These are phyloP conservation scores for Trypanosomatidae sp. DNA, from an alignment of 208 protist species.

Conservation along the genomic window DNA sequence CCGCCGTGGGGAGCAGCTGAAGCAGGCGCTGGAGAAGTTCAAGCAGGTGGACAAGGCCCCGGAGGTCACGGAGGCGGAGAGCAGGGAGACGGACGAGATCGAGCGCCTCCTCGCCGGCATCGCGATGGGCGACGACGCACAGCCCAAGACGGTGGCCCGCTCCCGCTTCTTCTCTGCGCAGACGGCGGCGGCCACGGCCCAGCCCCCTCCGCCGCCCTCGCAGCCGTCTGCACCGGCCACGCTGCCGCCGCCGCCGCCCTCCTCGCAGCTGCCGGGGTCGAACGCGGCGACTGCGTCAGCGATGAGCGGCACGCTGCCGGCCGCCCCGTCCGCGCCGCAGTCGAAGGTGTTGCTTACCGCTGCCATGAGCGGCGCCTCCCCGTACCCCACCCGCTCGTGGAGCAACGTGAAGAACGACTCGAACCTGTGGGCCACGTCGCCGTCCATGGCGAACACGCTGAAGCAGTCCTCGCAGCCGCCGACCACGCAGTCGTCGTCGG, in stretches of 20 bases:
- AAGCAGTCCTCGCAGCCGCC: constrained; percentile 31
- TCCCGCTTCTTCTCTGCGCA: constrained; percentile 56
- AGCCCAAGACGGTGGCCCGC: constrained; percentile 19
- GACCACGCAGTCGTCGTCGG: too few relatives aligned
- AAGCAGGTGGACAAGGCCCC: constrained; percentile 32
- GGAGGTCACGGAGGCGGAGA: constrained; percentile 27
- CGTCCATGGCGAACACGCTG: constrained; percentile 26
- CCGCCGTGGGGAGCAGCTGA: constrained; percentile 30
- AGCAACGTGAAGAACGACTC: constrained; percentile 31
- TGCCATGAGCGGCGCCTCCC: too few relatives aligned
- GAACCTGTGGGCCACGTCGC: constrained; percentile 29
- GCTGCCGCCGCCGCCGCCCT: neutral
- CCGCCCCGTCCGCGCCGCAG: too few relatives aligned
- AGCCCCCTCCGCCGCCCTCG: too few relatives aligned
- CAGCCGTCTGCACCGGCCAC: too few relatives aligned
- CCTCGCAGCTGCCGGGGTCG: too few relatives aligned
- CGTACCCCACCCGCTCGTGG: too few relatives aligned
- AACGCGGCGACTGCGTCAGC: too few relatives aligned
- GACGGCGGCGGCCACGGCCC: neutral
- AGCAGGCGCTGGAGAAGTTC: constrained; percentile 36
- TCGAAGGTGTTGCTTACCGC: too few relatives aligned
- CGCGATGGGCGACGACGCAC: constrained; percentile 23
- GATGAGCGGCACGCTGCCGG: too few relatives aligned
- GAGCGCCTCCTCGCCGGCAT: constrained; percentile 54
- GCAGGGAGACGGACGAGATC: constrained; percentile 46